A percentile compares a stretch with the other conserved stretches of the same genome.
phyloP scores from a whole-genome alignment of 2,329 filamentous ascomycete species.

The Nemania sp. region DNA sequence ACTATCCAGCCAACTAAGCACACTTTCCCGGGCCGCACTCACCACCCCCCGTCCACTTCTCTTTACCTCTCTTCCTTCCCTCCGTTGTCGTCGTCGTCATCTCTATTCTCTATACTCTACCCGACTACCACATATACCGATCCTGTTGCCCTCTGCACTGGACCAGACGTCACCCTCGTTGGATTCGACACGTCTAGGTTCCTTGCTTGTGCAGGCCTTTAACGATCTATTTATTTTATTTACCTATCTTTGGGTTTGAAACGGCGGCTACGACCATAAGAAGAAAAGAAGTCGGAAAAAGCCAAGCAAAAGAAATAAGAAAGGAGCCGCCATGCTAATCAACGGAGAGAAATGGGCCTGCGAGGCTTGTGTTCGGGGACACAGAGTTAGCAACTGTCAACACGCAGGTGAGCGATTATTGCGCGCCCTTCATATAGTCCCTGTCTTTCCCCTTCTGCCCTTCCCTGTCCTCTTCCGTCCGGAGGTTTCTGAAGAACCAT shows the following conservation, averaged over 20 bases:
- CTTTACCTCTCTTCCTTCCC: neutral
- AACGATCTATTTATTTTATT: neutral
- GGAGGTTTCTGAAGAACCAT: conserved; percentile 2
- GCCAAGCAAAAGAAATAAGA: too few species aligned
- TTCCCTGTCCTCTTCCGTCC: conserved; percentile 11
- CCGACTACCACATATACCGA: neutral
- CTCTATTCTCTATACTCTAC: neutral
- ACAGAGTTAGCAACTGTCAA: conserved; percentile 98
- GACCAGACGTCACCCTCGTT: neutral
- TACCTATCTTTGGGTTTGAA: neutral
- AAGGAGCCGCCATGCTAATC: conserved; percentile 66
- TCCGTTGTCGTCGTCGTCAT: neutral
- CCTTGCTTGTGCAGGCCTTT: conserved; percentile 5
- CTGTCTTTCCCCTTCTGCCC: conserved; percentile 2
- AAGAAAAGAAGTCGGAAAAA: too few species aligned
- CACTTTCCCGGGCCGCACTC: conserved; percentile 3
- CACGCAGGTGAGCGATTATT: conserved; percentile 73
- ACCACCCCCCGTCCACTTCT: conserved; percentile 6
- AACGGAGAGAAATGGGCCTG: conserved; percentile 98
- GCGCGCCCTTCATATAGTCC: conserved; percentile 19
- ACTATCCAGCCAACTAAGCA: conserved; percentile 3
- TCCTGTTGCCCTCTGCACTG: conserved; percentile 1
- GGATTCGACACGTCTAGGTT: neutral
- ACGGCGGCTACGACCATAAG: conserved; percentile 1
- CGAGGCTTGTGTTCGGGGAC: conserved; percentile 96